phyloP scores from a whole-genome alignment of 2,329 filamentous ascomycete species.

The Penicillium aurantiogriseum region DNA sequence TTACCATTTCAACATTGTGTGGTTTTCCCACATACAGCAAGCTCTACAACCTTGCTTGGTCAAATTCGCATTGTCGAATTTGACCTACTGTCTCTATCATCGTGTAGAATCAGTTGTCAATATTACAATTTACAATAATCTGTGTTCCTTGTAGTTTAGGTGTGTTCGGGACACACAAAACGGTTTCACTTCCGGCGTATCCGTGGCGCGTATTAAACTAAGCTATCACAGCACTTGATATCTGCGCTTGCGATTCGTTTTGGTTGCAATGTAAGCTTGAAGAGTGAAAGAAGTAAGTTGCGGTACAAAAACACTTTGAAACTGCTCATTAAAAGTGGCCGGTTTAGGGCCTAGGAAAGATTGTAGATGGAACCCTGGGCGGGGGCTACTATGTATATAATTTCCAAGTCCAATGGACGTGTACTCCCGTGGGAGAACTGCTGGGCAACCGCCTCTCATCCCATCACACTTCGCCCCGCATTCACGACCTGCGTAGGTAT shows the following conservation, averaged over 20 bases:
- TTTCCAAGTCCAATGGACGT: no score
- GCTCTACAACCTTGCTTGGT: slow-evolving; percentile 20
- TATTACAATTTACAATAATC: slow-evolving; percentile 12
- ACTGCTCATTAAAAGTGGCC: background rate
- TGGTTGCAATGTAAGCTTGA: background rate
- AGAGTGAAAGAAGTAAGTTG: background rate
- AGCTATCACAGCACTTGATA: background rate
- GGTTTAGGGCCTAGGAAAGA: background rate
- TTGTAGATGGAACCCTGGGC: no score
- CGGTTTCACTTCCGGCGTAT: background rate
- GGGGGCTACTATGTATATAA: no score
- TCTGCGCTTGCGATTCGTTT: background rate
- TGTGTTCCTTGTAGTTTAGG: background rate
- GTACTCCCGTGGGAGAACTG: no score
- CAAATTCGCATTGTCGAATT: slow-evolving; percentile 27
- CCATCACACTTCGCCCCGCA: no score
- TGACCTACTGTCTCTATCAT: slow-evolving; percentile 22
- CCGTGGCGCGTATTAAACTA: background rate
- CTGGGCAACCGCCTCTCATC: no score
- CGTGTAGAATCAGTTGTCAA: slow-evolving; percentile 26
- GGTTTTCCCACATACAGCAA: slow-evolving; percentile 15
- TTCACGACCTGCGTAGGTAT: no score
- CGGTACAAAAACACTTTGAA: background rate
- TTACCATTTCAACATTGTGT: slow-evolving; percentile 41
- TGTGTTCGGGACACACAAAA: background rate